Evolutionary conservation across 345 rosid species (phyloP).

Genomic region (Moricandia arvensis): DNA sequence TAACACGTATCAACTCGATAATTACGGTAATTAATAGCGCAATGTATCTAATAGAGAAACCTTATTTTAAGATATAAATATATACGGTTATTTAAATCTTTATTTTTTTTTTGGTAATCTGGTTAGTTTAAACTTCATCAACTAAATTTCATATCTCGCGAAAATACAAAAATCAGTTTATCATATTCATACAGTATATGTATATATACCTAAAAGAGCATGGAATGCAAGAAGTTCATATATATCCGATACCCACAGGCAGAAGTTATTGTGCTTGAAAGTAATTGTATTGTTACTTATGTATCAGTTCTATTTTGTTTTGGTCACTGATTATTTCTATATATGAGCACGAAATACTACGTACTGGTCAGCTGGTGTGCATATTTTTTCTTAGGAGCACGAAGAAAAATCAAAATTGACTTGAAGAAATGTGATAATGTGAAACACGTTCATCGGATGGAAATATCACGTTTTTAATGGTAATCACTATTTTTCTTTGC

Average conservation of each 20-base stretch:
- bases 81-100: not conserved
- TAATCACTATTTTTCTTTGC: not conserved
- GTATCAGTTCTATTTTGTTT: not conserved
- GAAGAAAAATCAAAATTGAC: not conserved
- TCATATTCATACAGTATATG: not conserved
- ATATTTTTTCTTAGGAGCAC: not conserved
- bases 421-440: constrained; percentile 10
- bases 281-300: not conserved
- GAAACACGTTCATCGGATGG: constrained; percentile 18
- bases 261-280: constrained; percentile 5
- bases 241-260: not conserved
- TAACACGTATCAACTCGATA: constrained; percentile 20
- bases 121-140: not conserved
- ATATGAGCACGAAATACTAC: not conserved
- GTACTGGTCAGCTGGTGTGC: constrained; percentile 13
- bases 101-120: no score
- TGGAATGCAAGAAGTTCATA: not conserved
- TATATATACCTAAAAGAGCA: not conserved
- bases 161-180: not conserved
- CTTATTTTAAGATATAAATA: not conserved
- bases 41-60: not conserved
- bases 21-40: not conserved
- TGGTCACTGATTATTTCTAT: not conserved
- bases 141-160: not conserved
- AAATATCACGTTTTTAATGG: constrained; percentile 19